A percentile compares a stretch with the other conserved stretches of the same genome.
These are phyloP conservation scores for Gorgonomyces haynaldii DNA, from an alignment of 192 early-diverging fungal genomes.

Conservation along the genomic window DNA sequence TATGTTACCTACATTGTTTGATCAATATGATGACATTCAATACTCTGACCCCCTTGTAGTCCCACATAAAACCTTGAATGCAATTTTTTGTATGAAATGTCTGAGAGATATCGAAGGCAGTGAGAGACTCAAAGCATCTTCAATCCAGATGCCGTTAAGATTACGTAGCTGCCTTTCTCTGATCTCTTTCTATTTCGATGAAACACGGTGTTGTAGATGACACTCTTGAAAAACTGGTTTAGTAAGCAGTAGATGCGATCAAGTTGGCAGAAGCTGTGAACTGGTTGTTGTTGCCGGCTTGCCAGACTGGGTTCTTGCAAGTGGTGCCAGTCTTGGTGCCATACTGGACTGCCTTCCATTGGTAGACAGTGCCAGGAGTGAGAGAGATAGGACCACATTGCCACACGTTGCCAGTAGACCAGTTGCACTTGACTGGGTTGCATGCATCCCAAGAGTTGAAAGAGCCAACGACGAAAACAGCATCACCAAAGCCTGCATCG, in stretches of 20 bases:
- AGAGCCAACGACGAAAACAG: background rate
- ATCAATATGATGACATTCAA: no score
- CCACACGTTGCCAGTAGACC: conserved; percentile 7
- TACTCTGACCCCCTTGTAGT: no score
- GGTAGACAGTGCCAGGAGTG: background rate
- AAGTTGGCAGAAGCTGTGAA: background rate
- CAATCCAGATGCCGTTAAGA: no score
- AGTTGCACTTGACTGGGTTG: background rate
- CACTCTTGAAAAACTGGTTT: background rate
- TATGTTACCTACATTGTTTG: conserved; percentile 54
- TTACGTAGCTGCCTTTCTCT: no score
- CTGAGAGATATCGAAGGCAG: no score
- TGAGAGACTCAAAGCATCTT: no score
- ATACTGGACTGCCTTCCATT: conserved; percentile 5
- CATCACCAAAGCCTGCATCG: conserved; percentile 3
- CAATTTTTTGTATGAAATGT: no score
- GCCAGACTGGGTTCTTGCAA: conserved; percentile 4
- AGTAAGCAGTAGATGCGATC: background rate
- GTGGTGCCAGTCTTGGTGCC: background rate
- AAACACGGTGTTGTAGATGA: conserved; percentile 1
- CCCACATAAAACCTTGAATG: no score
- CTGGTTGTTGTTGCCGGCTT: background rate
- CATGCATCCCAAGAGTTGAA: conserved; percentile 7
- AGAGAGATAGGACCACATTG: background rate
- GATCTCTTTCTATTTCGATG: no score